Percentiles rank a stretch among this genome's conserved stretches.
Conservation (phyloP, 371 early-diverging fungal genomes). For the Zancudomyces culisetae region DNA sequence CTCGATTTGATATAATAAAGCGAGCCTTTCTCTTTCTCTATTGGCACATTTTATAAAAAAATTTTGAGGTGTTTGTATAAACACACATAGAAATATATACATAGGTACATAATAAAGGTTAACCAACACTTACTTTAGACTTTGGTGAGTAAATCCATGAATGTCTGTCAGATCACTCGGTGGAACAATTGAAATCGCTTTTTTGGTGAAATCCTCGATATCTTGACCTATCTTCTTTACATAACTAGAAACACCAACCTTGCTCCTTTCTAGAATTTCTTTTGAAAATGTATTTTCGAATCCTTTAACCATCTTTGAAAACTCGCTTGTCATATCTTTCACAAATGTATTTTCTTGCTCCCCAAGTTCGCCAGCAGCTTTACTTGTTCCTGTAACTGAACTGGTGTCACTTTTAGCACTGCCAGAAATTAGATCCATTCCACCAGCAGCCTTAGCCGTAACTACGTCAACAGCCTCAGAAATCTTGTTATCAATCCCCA, state of each 20-base stretch:
- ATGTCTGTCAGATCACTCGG: not conserved
- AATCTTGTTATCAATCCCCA: not conserved
- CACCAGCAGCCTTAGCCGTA: not conserved
- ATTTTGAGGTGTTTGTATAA: not conserved
- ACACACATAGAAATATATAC: not conserved
- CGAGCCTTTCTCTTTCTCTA: conserved; percentile 7
- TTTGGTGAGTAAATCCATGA: not conserved
- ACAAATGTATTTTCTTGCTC: not conserved
- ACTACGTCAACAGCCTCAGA: not conserved
- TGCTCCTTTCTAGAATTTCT: not conserved
- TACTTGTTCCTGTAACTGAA: not conserved
- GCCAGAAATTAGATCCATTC: conserved; percentile 1
- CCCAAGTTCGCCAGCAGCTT: not conserved
- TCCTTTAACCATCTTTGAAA: not conserved
- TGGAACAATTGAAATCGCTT: conserved; percentile 4
- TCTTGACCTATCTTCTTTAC: conserved; percentile 2
- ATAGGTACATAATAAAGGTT: not conserved
- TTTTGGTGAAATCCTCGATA: conserved; percentile 19
- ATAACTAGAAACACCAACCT: not conserved
- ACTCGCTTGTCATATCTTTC: not conserved
- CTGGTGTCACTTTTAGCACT: too few species aligned
- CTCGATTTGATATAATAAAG: conserved; percentile 11
- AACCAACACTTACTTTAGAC: not conserved
- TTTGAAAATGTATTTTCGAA: not conserved
- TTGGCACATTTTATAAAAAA: not conserved